Percentiles rank a stretch among this genome's conserved stretches.
phyloP scores from a whole-genome alignment of 148 eudicot species.

The Spergularia bocconei region DNA sequence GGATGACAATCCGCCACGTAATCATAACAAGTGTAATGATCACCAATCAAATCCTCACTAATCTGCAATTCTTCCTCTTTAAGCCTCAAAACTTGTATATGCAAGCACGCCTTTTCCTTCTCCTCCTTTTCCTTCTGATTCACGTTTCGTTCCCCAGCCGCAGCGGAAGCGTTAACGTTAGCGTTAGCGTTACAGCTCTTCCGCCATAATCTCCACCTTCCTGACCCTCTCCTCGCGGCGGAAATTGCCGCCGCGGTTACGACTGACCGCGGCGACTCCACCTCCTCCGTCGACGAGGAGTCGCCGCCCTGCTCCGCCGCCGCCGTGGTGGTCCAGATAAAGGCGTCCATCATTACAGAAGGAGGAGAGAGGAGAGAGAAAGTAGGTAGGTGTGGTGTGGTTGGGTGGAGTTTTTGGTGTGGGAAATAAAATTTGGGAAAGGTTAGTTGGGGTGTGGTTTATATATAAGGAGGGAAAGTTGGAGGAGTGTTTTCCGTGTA shows the following conservation, averaged over 20 bases:
- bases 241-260: conserved; percentile 3
- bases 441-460: background rate
- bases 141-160: background rate
- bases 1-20: conserved; percentile 18
- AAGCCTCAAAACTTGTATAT: conserved; percentile 28
- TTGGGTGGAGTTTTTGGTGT: background rate
- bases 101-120: conserved; percentile 2
- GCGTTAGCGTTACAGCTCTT: background rate
- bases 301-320: conserved; percentile 18
- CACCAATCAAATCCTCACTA: conserved; percentile 22
- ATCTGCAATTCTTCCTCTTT: conserved; percentile 28
- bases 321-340: background rate
- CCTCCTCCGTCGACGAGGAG: conserved; percentile 26
- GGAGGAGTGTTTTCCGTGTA: background rate
- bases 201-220: conserved; percentile 2
- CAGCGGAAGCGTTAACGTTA: too few species aligned
- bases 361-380: background rate
- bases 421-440: background rate
- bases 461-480: background rate
- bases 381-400: background rate
- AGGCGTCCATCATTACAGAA: conserved; percentile 3
- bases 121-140: background rate
- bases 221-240: background rate
- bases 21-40: conserved; percentile 5
- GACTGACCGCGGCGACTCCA: conserved; percentile 28